phyloP scores from a whole-genome alignment of 108 stramenopile genomes.

The Fragilaria crotonensis region DNA sequence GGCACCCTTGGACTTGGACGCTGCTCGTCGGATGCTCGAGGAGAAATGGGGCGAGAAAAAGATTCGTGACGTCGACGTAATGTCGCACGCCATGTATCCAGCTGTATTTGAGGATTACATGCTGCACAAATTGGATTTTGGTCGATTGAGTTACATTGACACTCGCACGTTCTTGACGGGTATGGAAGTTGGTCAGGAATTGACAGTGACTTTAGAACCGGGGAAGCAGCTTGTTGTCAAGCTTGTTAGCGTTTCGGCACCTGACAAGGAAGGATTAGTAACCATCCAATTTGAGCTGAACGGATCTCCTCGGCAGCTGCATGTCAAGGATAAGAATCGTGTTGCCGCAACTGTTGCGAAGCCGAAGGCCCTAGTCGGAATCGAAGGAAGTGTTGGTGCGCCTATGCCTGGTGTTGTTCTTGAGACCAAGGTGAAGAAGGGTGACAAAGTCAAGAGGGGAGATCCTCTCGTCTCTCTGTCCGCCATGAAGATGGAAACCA shows the following conservation, averaged over 20 bases:
- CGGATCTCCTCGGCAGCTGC: constrained; percentile 76
- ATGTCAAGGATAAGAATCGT: constrained; percentile 59
- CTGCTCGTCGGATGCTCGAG: constrained; percentile 44
- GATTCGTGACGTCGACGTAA: constrained; percentile 80
- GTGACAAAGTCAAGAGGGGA: constrained; percentile 86
- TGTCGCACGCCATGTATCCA: constrained; percentile 92
- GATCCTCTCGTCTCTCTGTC: constrained; percentile 78
- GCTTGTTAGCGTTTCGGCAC: constrained; percentile 52
- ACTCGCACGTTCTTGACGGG: constrained; percentile 91
- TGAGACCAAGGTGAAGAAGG: constrained; percentile 80
- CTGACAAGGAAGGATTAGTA: constrained; percentile 66
- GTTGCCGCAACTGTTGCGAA: constrained; percentile 26
- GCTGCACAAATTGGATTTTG: constrained; percentile 58
- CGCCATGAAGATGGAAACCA: constrained; percentile 99
- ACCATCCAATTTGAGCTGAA: constrained; percentile 92
- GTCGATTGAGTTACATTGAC: constrained; percentile 70
- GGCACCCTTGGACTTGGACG: constrained; percentile 73
- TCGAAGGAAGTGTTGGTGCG: constrained; percentile 75
- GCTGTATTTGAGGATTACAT: constrained; percentile 84
- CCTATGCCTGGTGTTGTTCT: constrained; percentile 96
- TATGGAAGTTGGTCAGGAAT: constrained; percentile 88
- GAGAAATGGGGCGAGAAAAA: constrained; percentile 61
- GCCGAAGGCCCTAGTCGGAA: constrained; percentile 57
- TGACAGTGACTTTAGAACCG: constrained; percentile 60
- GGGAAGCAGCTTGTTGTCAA: constrained; percentile 85